Conservation (phyloP, 306 rosid genomes). For the Boehmeria nivea region DNA sequence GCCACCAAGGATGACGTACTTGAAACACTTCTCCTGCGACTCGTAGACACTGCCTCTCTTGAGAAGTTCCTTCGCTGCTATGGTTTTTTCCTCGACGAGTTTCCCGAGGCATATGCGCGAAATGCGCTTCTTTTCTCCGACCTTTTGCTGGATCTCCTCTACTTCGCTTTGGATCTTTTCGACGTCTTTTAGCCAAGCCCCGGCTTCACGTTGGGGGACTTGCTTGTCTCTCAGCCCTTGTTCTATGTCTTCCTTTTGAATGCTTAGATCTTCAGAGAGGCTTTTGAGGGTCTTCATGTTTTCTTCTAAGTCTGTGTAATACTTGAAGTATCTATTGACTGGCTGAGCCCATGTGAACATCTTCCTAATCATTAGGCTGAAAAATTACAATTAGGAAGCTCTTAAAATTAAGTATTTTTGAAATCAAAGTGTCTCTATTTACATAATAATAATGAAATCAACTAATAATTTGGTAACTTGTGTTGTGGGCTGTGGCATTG, state of each 20-base stretch:
- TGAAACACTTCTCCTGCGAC: conserved; percentile 14
- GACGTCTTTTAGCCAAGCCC: conserved; percentile 26
- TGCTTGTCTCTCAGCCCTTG: not conserved
- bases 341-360: conserved; percentile 5
- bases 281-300: conserved; percentile 19
- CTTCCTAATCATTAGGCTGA: not conserved
- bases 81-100: conserved; percentile 20
- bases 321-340: conserved; percentile 7
- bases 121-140: conserved; percentile 3
- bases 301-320: conserved; percentile 21
- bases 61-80: conserved; percentile 28
- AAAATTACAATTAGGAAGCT: conserved; percentile 9
- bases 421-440: too few species aligned
- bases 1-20: conserved; percentile 39
- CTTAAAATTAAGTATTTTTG: not conserved
- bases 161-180: conserved; percentile 15
- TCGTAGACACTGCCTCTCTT: conserved; percentile 22
- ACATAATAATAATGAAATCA: too few species aligned
- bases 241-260: conserved; percentile 17
- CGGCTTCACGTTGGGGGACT: conserved; percentile 15
- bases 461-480: too few species aligned
- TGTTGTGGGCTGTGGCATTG: too few species aligned
- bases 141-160: conserved; percentile 9
- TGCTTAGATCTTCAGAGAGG: conserved; percentile 18
- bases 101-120: conserved; percentile 14